phyloP scores from a whole-genome alignment of 2,329 filamentous ascomycete genomes.

The Calonectria crousiana region DNA sequence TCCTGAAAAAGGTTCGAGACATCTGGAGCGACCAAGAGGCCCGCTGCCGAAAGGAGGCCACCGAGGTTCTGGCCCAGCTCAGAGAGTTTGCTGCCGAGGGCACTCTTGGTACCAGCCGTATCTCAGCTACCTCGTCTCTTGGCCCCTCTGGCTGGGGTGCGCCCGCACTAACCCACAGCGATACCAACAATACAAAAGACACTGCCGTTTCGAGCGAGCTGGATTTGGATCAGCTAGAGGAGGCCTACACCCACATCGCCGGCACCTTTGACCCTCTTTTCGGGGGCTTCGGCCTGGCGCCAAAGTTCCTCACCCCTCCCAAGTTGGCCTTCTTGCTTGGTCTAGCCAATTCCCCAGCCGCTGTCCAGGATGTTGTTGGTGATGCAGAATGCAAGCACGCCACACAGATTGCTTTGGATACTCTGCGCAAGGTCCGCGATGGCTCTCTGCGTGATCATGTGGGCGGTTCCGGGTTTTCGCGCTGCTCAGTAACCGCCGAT shows the following conservation, averaged over 20 bases:
- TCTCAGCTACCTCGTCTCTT: conserved; percentile 46
- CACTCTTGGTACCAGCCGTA: conserved; percentile 66
- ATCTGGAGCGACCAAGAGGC: conserved; percentile 87
- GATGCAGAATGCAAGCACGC: conserved; percentile 80
- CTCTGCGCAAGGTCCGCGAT: conserved; percentile 78
- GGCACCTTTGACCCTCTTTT: conserved; percentile 82
- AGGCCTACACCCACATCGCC: conserved; percentile 85
- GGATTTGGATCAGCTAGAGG: conserved; percentile 91
- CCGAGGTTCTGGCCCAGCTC: conserved; percentile 84
- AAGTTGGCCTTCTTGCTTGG: conserved; percentile 87
- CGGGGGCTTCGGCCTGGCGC: conserved; percentile 84
- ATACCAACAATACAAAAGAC: conserved; percentile 37
- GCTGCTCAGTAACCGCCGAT: conserved; percentile 90
- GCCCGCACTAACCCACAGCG: conserved; percentile 44
- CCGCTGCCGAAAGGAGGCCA: conserved; percentile 85
- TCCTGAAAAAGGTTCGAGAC: conserved; percentile 80
- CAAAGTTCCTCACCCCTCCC: conserved; percentile 91
- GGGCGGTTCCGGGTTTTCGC: conserved; percentile 66
- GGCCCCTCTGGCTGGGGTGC: conserved; percentile 47
- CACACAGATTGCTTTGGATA: conserved; percentile 83
- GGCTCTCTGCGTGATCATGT: conserved; percentile 69
- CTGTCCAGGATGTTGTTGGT: conserved; percentile 90
- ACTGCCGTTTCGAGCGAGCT: conserved; percentile 71
- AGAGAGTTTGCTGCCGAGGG: conserved; percentile 92
- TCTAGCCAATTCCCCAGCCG: conserved; percentile 76